Percentiles rank a stretch among this genome's conserved stretches.
Evolutionary conservation across 139 green algal genomes (phyloP).

Genomic region (Pedinophyceae sp.): DNA sequence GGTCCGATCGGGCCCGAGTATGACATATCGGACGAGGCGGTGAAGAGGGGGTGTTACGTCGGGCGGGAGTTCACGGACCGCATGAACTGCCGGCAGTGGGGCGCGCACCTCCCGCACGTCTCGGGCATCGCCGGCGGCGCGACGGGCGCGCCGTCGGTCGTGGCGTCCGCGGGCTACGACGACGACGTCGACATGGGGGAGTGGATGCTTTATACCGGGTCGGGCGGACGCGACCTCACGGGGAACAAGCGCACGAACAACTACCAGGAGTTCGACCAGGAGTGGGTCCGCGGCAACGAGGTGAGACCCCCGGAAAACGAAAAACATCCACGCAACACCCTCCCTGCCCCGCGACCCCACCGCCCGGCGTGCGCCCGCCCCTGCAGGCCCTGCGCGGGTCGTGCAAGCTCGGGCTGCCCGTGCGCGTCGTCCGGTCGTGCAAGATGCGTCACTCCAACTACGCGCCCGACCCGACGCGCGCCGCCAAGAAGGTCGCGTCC

Average conservation of each 20-base stretch:
- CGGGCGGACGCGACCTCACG: not conserved
- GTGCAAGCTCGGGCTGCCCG: slow-evolving; percentile 1
- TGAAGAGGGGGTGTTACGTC: not conserved
- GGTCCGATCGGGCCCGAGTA: slow-evolving; percentile 1
- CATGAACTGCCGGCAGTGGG: slow-evolving; percentile 2
- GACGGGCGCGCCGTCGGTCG: not conserved
- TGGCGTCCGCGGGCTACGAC: not conserved
- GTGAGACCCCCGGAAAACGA: no score
- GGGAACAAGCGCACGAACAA: slow-evolving; percentile 5
- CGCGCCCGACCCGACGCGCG: no score
- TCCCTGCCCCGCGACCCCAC: no score
- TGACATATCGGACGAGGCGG: not conserved
- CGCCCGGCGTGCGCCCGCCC: no score
- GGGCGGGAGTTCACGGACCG: not conserved
- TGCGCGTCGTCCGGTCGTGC: not conserved
- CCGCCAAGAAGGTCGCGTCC: no score
- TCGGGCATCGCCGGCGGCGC: not conserved
- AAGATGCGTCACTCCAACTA: not conserved
- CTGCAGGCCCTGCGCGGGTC: not conserved
- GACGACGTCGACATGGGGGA: not conserved
- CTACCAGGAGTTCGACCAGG: not conserved
- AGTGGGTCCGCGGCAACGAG: not conserved
- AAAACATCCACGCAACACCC: no score
- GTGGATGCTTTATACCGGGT: slow-evolving; percentile 1
- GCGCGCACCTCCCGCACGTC: not conserved